Percentiles rank a stretch among this genome's conserved stretches.
Conservation (phyloP, 306 rosid species). For the peach (Prunus persica) region Prunus_persica_NCBIv2 NC_034012.1:7296001-7296500, state of each 20-base stretch:
- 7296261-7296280: constrained; percentile 95
- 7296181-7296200: constrained; percentile 87
- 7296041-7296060: not conserved
- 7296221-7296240: constrained; percentile 91
- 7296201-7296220: constrained; percentile 48
- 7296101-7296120: constrained; percentile 21
- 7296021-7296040: not conserved
- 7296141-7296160: constrained; percentile 56
- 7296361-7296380: not conserved
- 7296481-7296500: not conserved
- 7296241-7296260: constrained; percentile 55
- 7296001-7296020: not conserved
- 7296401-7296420: not conserved
- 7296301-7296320: constrained; percentile 80
- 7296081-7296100: constrained; percentile 1
- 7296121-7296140: constrained; percentile 39
- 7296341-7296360: constrained; percentile 4
- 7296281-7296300: constrained; percentile 84
- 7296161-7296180: constrained; percentile 68
- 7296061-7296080: constrained; percentile 4
- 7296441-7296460: not conserved
- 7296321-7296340: not conserved
- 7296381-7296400: not conserved
- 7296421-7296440: not conserved
- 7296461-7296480: not conserved